Evolutionary conservation across 257 asterid genomes (phyloP), one percentile per base, ranked within the genome.

Genomic region (Striga asiatica): DNA sequence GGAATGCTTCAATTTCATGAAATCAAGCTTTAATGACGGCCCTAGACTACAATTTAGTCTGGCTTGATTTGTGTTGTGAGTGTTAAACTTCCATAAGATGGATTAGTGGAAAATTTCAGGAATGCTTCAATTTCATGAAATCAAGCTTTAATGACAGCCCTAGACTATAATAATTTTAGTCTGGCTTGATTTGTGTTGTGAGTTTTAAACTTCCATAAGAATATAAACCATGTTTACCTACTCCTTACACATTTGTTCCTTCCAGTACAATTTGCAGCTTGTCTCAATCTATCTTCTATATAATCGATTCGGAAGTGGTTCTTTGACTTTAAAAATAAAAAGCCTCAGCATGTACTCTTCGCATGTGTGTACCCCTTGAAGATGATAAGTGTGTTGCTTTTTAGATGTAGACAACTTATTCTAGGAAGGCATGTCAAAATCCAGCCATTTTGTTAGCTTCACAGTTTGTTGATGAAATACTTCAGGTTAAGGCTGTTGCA

Each of bases 401-500:
- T 42, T 32, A 57, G 27, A 27, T 45, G 59, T 12, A 21, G 28
- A 20, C 23, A 41, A 59, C 53, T 38, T 50, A 31, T 32, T 50
- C 50, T 53, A 35, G 22, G 63, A 45, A 35, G 41, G 41, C 60
- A 52, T 39, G 14, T 16, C 47, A 23, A 60, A 32, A 50, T 48
- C 51, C 58, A 64, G 35, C 46, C n/a, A 39, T 39, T 13, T 39
- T 18, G 58, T 52, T 66, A 32, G 37, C 43, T 58, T 43, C 21
- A 62, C 9, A 37, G 29, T 58, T 56, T 50, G 51, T 43, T 52
- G 17, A 18, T 46, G 49, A 35, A 27, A 46, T 53, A 46, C 47
- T 50, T 35, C 79, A 92, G 98, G 98, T 92, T 47, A 92, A 88
- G 74, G 95, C 98, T 70, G 94, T 92, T 69, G 84, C 97, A 1